phyloP scores from a whole-genome alignment of 306 rosid species.

The Rubus idaeus region DNA sequence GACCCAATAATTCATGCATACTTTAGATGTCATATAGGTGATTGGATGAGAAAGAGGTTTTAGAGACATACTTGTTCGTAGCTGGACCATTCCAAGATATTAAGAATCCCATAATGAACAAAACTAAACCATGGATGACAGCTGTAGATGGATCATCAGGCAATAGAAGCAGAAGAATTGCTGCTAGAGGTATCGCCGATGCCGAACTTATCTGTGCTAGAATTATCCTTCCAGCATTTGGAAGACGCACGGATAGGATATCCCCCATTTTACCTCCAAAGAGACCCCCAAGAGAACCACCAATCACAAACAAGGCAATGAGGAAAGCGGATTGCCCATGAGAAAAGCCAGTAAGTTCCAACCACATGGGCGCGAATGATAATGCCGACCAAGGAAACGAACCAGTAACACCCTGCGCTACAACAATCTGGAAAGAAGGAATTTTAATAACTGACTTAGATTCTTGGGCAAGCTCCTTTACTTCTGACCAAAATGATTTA shows the following conservation, averaged over 20 bases:
- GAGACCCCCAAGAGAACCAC: conserved; percentile 73
- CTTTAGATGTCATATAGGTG: conserved; percentile 10
- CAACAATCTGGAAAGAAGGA: conserved; percentile 84
- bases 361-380: conserved; percentile 93
- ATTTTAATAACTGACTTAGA: conserved; percentile 67
- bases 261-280: conserved; percentile 95
- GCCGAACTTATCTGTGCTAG: conserved; percentile 91
- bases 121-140: conserved; percentile 54
- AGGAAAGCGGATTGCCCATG: conserved; percentile 79
- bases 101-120: conserved; percentile 61
- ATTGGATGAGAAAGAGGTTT: conserved; percentile 1
- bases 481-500: conserved; percentile 57
- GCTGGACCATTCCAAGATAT: conserved; percentile 97
- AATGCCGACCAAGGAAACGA: conserved; percentile 95
- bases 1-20: background rate
- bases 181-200: conserved; percentile 77
- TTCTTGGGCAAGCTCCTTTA: conserved; percentile 63
- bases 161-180: conserved; percentile 69
- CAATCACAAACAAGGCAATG: conserved; percentile 67
- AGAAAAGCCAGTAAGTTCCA: conserved; percentile 88
- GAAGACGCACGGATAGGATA: conserved; percentile 61
- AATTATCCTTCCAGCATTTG: conserved; percentile 84
- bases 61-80: conserved; percentile 68
- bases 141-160: conserved; percentile 56
- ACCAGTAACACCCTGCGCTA: conserved; percentile 90